Evolutionary conservation across 257 asterid genomes (phyloP).

Genomic region (Gentiana dahurica): DNA sequence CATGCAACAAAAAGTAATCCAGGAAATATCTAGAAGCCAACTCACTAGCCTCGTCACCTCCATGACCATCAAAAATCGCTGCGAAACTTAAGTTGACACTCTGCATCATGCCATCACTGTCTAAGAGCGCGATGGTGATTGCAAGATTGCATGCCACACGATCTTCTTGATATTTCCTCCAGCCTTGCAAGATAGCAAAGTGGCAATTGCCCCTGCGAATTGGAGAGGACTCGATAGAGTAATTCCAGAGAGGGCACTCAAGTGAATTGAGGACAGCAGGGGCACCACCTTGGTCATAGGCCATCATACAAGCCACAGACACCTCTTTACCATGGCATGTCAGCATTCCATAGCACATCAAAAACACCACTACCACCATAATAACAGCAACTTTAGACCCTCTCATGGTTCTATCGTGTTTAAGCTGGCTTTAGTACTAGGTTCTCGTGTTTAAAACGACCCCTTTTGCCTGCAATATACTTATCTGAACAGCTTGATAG

Average conservation of each 20-base stretch:
- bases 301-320: conserved; percentile 53
- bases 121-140: conserved; percentile 44
- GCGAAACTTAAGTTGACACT: conserved; percentile 34
- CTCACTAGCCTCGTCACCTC: conserved; percentile 69
- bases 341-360: conserved; percentile 11
- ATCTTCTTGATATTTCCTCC: conserved; percentile 67
- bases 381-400: neutral
- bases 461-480: too few relatives aligned
- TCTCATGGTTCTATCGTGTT: neutral
- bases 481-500: too few relatives aligned
- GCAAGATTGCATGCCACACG: conserved; percentile 48
- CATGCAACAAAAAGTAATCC: conserved; percentile 40
- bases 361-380: neutral
- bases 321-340: conserved; percentile 24
- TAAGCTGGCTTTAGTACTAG: too few relatives aligned
- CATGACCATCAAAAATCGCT: conserved; percentile 80
- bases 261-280: conserved; percentile 37
- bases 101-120: conserved; percentile 23
- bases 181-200: conserved; percentile 60
- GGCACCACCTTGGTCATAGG: conserved; percentile 61
- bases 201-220: conserved; percentile 31
- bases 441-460: too few relatives aligned
- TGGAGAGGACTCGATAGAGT: conserved; percentile 16
- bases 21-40: conserved; percentile 49
- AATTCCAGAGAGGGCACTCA: conserved; percentile 39